Evolutionary conservation across 352 stramenopile genomes (phyloP), one percentile per base, ranked within the genome.

Genomic region (Peronospora farinosa): DNA sequence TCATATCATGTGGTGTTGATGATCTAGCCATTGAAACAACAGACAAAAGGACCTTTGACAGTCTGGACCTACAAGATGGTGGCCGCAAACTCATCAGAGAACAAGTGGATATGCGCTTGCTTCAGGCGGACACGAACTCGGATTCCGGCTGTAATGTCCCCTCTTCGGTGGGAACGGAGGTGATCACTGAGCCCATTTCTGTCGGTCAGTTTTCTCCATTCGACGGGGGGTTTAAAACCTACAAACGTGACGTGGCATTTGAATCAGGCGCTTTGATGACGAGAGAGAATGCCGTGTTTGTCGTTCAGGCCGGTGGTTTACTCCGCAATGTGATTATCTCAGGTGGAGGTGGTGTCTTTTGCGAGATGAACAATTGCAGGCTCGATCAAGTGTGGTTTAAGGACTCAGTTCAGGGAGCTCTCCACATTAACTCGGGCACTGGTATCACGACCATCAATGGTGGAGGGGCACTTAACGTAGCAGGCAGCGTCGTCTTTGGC

Each of bases 311-410:
- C 2, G 76, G 76, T 31, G 76, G 71, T 9, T 67, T 66, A 5
- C 63, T 87, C 13, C 72, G 75, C 45, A 87, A 87, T 44, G 76
- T 72, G 11, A 80, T 87, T 56, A 70, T 87, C 33, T 64, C 71
- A 25, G 65, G 52, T 11, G 71, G 71, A 16, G 58, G 76, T 13
- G 69, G 76, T 16, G 62, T 87, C 3, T 77, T 67, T 46, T 87
- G 76, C 35, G 64, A 71, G 12, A 66, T 67, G 27, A 67, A 87
- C 53, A 84, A 84, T 51, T 87, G 76, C 42, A 64, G 66, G 10
- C 50, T 87, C 1, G 71, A 78, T 23, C 74, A 73, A 39, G 67
- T 83, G 17, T 87, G 73, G 73, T 68, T 68, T n/a, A 68, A 77
- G 16, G 70, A 63, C 32, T 74, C 73, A 8, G 68, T 78, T 39